Evolutionary conservation across 768 basidiomycete genomes (phyloP).

Genomic region (Termitomyces eurrhizus): DNA sequence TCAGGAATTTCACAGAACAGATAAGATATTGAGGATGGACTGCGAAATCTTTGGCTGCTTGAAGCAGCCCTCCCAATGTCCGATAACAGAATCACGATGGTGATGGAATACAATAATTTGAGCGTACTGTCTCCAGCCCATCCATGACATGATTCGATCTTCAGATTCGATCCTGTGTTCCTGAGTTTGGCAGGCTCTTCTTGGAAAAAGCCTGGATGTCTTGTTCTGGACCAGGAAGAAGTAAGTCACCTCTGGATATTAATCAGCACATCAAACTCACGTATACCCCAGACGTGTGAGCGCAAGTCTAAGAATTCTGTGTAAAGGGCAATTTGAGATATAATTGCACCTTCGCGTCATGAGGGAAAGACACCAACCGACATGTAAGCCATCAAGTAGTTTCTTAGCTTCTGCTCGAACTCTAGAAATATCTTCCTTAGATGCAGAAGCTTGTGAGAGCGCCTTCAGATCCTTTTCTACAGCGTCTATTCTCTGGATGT

Average conservation of each 20-base stretch:
- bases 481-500: slow-evolving; percentile 76
- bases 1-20: neutral
- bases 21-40: neutral
- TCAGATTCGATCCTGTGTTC: slow-evolving; percentile 1
- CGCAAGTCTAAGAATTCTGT: slow-evolving; percentile 79
- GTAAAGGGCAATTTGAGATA: neutral
- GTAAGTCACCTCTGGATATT: neutral
- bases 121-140: neutral
- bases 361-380: slow-evolving; percentile 45
- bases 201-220: slow-evolving; percentile 73
- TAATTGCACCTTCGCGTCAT: neutral
- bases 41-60: neutral
- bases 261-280: slow-evolving; percentile 42
- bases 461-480: slow-evolving; percentile 89
- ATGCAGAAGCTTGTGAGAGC: slow-evolving; percentile 56
- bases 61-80: neutral
- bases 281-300: slow-evolving; percentile 84
- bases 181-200: slow-evolving; percentile 37
- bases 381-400: slow-evolving; percentile 76
- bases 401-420: slow-evolving; percentile 84
- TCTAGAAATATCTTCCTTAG: slow-evolving; percentile 77
- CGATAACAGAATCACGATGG: neutral
- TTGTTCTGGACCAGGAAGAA: slow-evolving; percentile 51
- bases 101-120: neutral
- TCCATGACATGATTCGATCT: neutral